Evolutionary conservation across 768 basidiomycete genomes (phyloP).

Genomic region (Xanthoconium stramineum): DNA sequence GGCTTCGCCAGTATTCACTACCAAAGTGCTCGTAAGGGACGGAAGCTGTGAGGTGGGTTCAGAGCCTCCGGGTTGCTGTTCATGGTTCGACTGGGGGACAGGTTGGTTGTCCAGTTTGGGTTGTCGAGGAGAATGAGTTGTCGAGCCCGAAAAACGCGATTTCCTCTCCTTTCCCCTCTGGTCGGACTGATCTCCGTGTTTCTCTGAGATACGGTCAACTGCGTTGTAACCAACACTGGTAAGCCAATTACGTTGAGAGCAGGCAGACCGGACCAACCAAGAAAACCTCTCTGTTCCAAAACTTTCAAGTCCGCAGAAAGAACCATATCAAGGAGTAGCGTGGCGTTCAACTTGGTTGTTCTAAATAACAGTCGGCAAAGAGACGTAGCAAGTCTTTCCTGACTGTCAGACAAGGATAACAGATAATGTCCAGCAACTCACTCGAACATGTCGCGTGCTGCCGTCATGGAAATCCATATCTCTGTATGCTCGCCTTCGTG

Average conservation of each 20-base stretch:
- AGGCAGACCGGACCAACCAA: conserved; percentile 44
- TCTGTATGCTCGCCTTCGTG: conserved; percentile 50
- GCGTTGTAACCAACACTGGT: not conserved
- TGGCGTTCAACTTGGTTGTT: conserved; percentile 73
- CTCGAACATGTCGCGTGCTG: conserved; percentile 85
- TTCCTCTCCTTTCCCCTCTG: not conserved
- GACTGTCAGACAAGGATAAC: not conserved
- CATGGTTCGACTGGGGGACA: not conserved
- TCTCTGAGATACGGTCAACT: conserved; percentile 82
- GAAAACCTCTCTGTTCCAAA: conserved; percentile 75
- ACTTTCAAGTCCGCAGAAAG: conserved; percentile 80
- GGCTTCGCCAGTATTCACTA: not conserved
- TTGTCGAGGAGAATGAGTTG: not conserved
- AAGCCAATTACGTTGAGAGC: not conserved
- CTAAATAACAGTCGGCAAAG: conserved; percentile 75
- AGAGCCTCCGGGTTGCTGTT: not conserved
- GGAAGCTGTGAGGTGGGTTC: not conserved
- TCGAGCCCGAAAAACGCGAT: not conserved
- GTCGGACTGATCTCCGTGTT: not conserved
- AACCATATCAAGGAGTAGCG: conserved; percentile 83
- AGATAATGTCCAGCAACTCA: conserved; percentile 37
- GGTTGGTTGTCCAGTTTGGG: not conserved
- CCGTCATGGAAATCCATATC: conserved; percentile 66
- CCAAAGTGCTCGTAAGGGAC: not conserved
- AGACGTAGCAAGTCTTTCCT: conserved; percentile 67